Base-by-base conservation (phyloP, 2,329 filamentous ascomycete species). In the Fusarium longipes region DNA sequence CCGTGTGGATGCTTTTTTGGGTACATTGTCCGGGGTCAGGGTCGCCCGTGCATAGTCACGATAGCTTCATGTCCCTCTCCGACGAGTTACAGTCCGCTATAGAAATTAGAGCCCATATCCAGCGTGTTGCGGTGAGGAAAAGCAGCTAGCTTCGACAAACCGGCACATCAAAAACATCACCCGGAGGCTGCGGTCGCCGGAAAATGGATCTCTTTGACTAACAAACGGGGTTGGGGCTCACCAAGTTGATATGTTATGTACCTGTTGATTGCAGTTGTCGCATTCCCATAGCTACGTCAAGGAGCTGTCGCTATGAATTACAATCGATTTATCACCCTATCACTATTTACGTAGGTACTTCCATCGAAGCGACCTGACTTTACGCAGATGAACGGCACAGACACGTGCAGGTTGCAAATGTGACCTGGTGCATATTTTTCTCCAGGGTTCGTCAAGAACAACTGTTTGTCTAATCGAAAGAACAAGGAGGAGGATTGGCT, bases 31-130 rank as follows among this genome's bases (percentile, higher is more conserved):
- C 57, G 58, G 68, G 61, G 59, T 70, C 64, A 71, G 66, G 64
- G 70, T 70, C 59, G 56, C 54, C 59, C 65, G 55, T 72, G 71
- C 71, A 70, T 68, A 61, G 60, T 73, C 71, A 73, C 71, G 71
- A 73, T 73, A 68, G 62, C 67, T 63, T 70, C 70, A 58, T 54
- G 57, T 55, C 65, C 60, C 64, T 44, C 40, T 42, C 43, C 32
- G 52, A 69, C 52, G 55, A 69, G 62, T 70, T 40, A 65, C 27
- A 36, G 44, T 52, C 44, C 63, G 29, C 63, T 40, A 57, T 54
- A 29, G 33, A 67, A 42, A 63, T 51, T 63, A 59, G 52, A 55
- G 44, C 49, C 50, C 43, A 61, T 70, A 57, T 35, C 63, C 52
- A 55, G 67, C 52, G 61, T 68, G 52, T 68, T 69, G 65, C 65